Conservation (phyloP, 495 filamentous ascomycete species). For the Eremomyces bilateralis region DNA sequence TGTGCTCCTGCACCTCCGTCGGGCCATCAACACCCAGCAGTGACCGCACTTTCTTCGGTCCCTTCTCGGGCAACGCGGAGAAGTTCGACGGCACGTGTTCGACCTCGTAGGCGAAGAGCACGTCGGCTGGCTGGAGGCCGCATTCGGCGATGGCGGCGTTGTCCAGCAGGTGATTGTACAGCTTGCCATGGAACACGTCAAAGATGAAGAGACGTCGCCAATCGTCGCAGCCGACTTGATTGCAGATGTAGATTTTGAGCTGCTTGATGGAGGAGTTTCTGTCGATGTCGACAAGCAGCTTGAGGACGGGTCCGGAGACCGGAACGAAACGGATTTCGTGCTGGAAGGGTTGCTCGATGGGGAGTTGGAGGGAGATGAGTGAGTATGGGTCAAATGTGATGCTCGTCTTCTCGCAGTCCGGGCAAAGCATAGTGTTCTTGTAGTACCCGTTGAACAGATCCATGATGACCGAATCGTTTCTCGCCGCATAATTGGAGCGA, state of each 20-base stretch:
- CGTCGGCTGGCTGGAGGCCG: slow-evolving; percentile 37
- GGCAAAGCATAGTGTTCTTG: slow-evolving; percentile 89
- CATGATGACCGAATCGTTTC: slow-evolving; percentile 85
- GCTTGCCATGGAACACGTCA: slow-evolving; percentile 59
- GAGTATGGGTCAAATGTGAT: slow-evolving; percentile 98
- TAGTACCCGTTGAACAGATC: slow-evolving; percentile 95
- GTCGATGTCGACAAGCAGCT: slow-evolving; percentile 70
- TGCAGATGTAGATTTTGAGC: slow-evolving; percentile 57
- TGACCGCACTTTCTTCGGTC: slow-evolving; percentile 13
- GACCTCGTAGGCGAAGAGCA: slow-evolving; percentile 56
- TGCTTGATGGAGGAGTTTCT: slow-evolving; percentile 51
- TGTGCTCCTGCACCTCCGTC: slow-evolving; percentile 39
- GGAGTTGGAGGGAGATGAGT: slow-evolving; percentile 75
- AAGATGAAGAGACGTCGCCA: slow-evolving; percentile 39
- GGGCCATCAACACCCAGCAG: slow-evolving; percentile 27
- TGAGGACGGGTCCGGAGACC: slow-evolving; percentile 37
- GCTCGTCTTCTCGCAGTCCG: slow-evolving; percentile 78
- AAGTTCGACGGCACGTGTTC: slow-evolving; percentile 61
- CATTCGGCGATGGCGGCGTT: slow-evolving; percentile 41
- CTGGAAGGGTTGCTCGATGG: slow-evolving; percentile 56
- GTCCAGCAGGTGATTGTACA: slow-evolving; percentile 68
- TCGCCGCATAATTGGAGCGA: slow-evolving; percentile 76
- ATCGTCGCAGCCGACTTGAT: slow-evolving; percentile 33
- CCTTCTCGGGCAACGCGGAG: slow-evolving; percentile 28
- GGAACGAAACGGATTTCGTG: slow-evolving; percentile 55